These are phyloP conservation scores for Tanacetum coccineum DNA, from an alignment of 129 eudicot species.

Conservation along the genomic window DNA sequence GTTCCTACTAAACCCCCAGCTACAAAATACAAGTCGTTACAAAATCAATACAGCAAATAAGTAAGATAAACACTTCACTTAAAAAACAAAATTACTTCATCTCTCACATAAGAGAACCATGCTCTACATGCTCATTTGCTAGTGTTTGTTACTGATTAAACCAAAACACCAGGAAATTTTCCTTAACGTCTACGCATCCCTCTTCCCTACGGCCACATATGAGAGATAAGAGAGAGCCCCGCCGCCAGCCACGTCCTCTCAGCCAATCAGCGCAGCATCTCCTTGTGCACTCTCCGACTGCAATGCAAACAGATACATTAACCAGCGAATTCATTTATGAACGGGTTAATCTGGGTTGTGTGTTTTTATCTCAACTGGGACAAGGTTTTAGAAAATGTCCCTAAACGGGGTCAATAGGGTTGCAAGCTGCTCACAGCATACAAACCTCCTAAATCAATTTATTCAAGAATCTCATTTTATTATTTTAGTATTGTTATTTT, in stretches of 20 bases:
- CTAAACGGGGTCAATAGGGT: background rate
- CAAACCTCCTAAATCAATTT: background rate
- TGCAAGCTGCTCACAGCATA: background rate
- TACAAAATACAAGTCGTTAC: conserved; percentile 15
- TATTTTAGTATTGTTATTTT: background rate
- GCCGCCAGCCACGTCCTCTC: conserved; percentile 74
- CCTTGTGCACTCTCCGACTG: conserved; percentile 99
- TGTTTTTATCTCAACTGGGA: background rate
- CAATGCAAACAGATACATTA: conserved; percentile 22
- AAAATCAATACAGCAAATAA: conserved; percentile 10
- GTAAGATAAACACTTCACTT: background rate
- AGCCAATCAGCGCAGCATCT: conserved; percentile 95
- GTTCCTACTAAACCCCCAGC: conserved; percentile 16
- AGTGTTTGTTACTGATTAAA: background rate
- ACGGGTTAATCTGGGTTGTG: background rate
- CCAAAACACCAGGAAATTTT: background rate
- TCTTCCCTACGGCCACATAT: conserved; percentile 76
- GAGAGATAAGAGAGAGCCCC: no score
- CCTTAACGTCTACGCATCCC: conserved; percentile 85
- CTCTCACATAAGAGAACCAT: background rate
- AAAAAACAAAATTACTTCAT: conserved; percentile 19
- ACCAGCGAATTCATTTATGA: background rate
- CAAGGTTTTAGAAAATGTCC: no score
- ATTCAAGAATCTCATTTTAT: background rate
- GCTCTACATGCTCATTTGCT: conserved; percentile 4